Conservation (phyloP, 495 filamentous ascomycete genomes). For the Trichoderma reesei region DNA sequence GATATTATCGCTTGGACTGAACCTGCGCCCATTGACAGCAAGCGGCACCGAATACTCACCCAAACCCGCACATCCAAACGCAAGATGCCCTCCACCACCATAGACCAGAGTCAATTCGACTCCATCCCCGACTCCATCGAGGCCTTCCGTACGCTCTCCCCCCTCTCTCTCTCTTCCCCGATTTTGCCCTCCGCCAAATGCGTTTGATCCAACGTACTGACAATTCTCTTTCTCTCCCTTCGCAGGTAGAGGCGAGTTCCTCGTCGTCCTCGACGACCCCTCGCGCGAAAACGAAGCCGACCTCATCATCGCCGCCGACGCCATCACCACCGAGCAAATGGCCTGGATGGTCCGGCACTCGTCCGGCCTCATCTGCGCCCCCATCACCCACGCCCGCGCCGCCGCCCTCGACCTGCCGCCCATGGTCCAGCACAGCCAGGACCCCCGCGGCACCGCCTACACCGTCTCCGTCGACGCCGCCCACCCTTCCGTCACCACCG, state of each 20-base stretch:
- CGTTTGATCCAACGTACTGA: conserved; percentile 11
- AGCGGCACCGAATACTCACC: background rate
- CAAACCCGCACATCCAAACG: background rate
- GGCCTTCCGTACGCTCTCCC: conserved; percentile 61
- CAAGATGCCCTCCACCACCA: conserved; percentile 32
- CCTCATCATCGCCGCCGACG: conserved; percentile 84
- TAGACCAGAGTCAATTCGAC: conserved; percentile 54
- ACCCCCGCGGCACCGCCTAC: conserved; percentile 87
- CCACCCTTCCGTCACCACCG: conserved; percentile 66
- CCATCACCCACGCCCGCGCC: conserved; percentile 58
- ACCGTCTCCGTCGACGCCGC: conserved; percentile 76
- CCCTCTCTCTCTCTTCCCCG: conserved; percentile 2
- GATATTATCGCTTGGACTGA: too few species aligned
- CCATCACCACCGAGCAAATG: conserved; percentile 81
- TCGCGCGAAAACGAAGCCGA: conserved; percentile 96
- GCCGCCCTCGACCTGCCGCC: conserved; percentile 65
- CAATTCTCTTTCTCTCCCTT: background rate
- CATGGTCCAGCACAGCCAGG: conserved; percentile 76
- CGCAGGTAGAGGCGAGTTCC: conserved; percentile 79
- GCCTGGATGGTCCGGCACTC: conserved; percentile 88
- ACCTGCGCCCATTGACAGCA: background rate
- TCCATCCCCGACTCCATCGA: conserved; percentile 74
- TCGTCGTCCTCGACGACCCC: conserved; percentile 84
- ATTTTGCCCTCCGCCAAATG: background rate
- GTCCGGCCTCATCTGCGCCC: conserved; percentile 85